Evolutionary conservation across 495 filamentous ascomycete species (phyloP).

Genomic region (Penicillium coffeae): DNA sequence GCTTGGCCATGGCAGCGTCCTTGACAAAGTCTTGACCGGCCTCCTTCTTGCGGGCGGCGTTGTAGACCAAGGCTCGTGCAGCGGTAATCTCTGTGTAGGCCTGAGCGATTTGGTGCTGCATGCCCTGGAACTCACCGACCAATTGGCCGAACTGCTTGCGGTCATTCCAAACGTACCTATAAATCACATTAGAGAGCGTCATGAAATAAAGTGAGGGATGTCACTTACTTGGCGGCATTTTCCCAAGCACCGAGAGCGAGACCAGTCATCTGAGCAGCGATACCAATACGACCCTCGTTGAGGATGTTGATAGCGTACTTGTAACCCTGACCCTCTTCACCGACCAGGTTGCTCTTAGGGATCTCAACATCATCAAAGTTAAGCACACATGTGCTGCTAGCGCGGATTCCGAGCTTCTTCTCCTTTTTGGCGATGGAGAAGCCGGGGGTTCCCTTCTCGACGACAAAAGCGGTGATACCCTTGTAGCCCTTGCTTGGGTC

Average conservation of each 20-base stretch:
- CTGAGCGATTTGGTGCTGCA: conserved; percentile 98
- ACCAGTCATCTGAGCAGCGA: conserved; percentile 98
- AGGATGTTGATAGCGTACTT: conserved; percentile 96
- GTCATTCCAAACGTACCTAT: conserved; percentile 89
- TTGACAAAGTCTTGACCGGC: conserved; percentile 89
- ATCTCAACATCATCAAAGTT: conserved; percentile 97
- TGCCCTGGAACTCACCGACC: conserved; percentile 94
- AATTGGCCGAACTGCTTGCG: conserved; percentile 92
- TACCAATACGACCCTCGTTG: conserved; percentile 97
- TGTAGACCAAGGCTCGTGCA: conserved; percentile 89
- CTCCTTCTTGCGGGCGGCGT: conserved; percentile 97
- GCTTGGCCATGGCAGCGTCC: conserved; percentile 98
- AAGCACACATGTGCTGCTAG: conserved; percentile 92
- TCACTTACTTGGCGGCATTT: conserved; percentile 76
- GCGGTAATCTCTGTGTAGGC: conserved; percentile 90
- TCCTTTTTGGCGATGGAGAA: conserved; percentile 99
- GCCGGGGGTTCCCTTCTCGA: conserved; percentile 83
- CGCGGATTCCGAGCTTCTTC: conserved; percentile 96
- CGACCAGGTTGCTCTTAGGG: conserved; percentile 80
- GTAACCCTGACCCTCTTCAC: conserved; percentile 87
- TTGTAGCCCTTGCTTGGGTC: conserved; percentile 85
- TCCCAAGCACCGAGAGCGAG: conserved; percentile 93
- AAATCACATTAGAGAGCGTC: conserved; percentile 1
- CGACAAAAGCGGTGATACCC: conserved; percentile 93
- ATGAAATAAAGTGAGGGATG: neutral